These are phyloP conservation scores for Aspergillus persii DNA, from an alignment of 2,329 filamentous ascomycete species.

Conservation along the genomic window DNA sequence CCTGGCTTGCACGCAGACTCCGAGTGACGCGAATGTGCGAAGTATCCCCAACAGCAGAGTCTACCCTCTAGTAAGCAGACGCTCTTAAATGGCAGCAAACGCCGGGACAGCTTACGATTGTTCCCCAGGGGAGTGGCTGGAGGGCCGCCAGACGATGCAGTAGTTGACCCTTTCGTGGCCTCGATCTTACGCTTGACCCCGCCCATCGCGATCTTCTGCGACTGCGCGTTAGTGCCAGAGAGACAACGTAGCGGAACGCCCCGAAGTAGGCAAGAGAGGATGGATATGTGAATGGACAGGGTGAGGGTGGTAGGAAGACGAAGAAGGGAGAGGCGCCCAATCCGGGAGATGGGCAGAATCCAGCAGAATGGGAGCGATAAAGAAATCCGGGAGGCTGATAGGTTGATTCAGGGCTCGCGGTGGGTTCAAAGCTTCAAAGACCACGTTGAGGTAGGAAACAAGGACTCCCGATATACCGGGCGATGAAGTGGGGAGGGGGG, in stretches of 20 bases:
- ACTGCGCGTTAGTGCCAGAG: constrained; percentile 2
- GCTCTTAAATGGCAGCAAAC: not conserved
- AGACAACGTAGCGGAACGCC: not conserved
- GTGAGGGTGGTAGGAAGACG: not conserved
- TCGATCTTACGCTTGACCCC: constrained; percentile 36
- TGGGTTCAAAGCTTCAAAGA: no score
- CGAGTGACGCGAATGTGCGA: constrained; percentile 22
- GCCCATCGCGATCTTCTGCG: constrained; percentile 33
- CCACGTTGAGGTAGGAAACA: not conserved
- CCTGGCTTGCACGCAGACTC: constrained; percentile 23
- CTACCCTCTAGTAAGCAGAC: constrained; percentile 16
- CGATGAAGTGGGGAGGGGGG: not conserved
- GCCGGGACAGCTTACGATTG: constrained; percentile 21
- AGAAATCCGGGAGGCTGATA: not conserved
- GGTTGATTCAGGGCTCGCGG: not conserved
- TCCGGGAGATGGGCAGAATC: not conserved
- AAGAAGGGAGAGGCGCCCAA: not conserved
- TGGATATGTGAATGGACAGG: not conserved
- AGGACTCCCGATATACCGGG: not conserved
- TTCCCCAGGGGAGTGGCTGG: constrained; percentile 20
- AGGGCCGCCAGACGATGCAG: constrained; percentile 15
- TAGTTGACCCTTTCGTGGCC: constrained; percentile 22
- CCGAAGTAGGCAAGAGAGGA: not conserved
- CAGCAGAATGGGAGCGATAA: no score
- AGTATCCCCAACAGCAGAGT: constrained; percentile 14